Evolutionary conservation across 805 yeast species (phyloP), one percentile per base, ranked within the genome.

Genomic region (Jamesozyma spencerorum): DNA sequence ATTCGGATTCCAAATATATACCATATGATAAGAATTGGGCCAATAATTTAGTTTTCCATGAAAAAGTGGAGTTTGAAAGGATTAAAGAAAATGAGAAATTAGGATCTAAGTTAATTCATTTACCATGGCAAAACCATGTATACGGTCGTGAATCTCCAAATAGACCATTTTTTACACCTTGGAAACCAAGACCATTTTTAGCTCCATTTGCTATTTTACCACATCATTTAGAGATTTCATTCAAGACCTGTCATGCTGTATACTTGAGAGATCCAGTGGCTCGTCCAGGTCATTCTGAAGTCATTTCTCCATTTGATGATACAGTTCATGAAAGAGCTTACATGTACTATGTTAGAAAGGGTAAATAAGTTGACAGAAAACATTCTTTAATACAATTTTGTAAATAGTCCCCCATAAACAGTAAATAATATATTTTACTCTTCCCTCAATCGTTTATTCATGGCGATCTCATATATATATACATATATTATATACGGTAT

Each of bases 251-350:
- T 60, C 96, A 88, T 61, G 97, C 96, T 4, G 83, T 92, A n/a
- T 92, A 90, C 63, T 66, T 92, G 62, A 81, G 97, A 65, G 95
- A 92, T 62, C 98, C 98, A 13, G 87, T 92, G 37, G 95, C 97
- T 12, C 77, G 97, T 62, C 96, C 97, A 5, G 97, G 96, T 42
- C 88, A 85, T 58, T 83, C 95, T 26, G 98, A 92, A 69, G 94
- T 92, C 44, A 84, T 92, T 47, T 71, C 95, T 42, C 98, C 98
- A 40, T 85, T 81, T 63, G 79, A 81, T 30, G 70, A 77, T 47
- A 80, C 79, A 44, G 77, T 79, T 49, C 97, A 90, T 56, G 92
- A 88, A 67, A 78, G 94, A 62, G 95, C 97, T 31, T 88, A 84
- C 71, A 83, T 87, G 92, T 87, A 81, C 75, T 90, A 90, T 65